Evolutionary conservation across 2,329 filamentous ascomycete species (phyloP), one percentile per base, ranked within the genome.

Genomic region (Tolypocladium paradoxum): DNA sequence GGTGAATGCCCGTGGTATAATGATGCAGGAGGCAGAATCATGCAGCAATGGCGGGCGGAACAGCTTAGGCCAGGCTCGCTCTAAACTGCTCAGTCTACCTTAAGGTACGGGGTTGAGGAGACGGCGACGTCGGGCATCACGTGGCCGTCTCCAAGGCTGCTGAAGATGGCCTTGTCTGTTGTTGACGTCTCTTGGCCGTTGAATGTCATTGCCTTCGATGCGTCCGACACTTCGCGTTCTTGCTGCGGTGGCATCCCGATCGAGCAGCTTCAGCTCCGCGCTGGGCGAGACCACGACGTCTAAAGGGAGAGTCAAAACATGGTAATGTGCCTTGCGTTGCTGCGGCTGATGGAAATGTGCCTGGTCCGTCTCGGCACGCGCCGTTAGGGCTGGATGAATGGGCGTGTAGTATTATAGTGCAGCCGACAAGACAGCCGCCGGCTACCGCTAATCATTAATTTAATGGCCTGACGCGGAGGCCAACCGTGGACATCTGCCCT

Each of bases 301-400:
- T 8, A n/a, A 29, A 29, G 0, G 6, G 5, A 18, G 3, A 0
- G 22, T 18, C 20, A 1, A 11, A 18, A 6, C 5, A 29, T n/a
- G 43, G 27, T 6, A 46, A 46, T 46, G 18, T 20, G 48, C 49
- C 49, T 31, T 24, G 38, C 8, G 38, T 20, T 35, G 6, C 20
- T 38, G 33, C 33, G 50, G 31, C 24, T 34, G 31, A 33, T 27
- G 22, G 29, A 31, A 29, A 31, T 24, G 38, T 33, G 50, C 37
- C 38, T 51, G 50, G 27, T 31, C 48, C 48, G 34, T 53, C 47
- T 54, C 53, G 40, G 54, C 47, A 53, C 54, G 54, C 54, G 48
- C 54, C 51, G 49, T 49, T 46, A 38, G 46, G 43, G 38, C 40
- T 54, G 49, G 29, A 22, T 24, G 24, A 37, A 34, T 43, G n/a